These are phyloP conservation scores for Scleroderma citrinum DNA, from an alignment of 768 basidiomycete species.

Conservation along the genomic window DNA sequence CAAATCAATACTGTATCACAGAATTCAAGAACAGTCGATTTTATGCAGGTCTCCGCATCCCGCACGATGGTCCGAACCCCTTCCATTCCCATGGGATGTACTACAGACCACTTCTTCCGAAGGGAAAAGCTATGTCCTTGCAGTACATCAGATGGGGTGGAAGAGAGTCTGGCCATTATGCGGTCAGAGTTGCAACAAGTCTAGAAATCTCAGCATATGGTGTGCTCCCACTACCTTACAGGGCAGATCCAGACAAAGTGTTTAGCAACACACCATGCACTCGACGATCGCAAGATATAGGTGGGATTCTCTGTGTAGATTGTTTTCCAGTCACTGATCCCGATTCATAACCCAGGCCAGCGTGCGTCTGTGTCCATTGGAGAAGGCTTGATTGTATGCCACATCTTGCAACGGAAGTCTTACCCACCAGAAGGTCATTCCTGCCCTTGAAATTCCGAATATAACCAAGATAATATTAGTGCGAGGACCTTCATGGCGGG, in stretches of 20 bases:
- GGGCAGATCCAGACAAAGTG: neutral
- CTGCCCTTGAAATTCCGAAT: neutral
- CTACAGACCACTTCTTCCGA: constrained; percentile 21
- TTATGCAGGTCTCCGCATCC: neutral
- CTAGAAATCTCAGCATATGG: constrained; percentile 4
- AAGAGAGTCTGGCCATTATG: constrained; percentile 23
- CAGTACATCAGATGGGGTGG: constrained; percentile 25
- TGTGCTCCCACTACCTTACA: neutral
- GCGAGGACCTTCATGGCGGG: too few species aligned
- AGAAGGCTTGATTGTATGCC: neutral
- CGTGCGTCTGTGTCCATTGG: neutral
- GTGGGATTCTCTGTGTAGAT: neutral
- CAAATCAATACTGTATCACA: too few species aligned
- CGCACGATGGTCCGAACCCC: constrained; percentile 27
- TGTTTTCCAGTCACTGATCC: neutral
- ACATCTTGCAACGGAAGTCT: neutral
- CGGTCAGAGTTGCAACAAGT: constrained; percentile 14
- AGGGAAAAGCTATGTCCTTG: constrained; percentile 22
- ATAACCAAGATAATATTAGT: too few species aligned
- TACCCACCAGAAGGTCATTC: neutral
- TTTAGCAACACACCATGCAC: neutral
- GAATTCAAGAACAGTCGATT: too few species aligned
- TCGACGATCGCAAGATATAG: neutral
- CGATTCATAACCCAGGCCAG: too few species aligned
- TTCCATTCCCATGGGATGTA: constrained; percentile 49